Conservation (phyloP, 2,329 filamentous ascomycete species). For the Diaporthe longicolla region DNA sequence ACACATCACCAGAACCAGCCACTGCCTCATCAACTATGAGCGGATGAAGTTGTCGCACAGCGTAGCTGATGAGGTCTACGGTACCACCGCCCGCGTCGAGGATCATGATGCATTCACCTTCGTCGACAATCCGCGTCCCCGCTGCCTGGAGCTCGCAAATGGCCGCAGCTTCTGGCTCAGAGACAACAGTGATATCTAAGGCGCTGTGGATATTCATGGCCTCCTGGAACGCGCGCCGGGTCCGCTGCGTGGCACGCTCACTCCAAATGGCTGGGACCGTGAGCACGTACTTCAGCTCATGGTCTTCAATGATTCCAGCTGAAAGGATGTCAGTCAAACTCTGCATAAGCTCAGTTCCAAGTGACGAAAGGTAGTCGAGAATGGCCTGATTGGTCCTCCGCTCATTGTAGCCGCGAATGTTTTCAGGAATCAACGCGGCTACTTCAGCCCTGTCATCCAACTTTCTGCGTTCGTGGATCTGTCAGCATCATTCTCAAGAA, state of each 20-base stretch:
- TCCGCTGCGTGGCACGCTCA: slow-evolving; percentile 66
- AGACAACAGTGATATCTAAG: slow-evolving; percentile 59
- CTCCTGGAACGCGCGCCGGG: slow-evolving; percentile 59
- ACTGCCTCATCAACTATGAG: slow-evolving; percentile 64
- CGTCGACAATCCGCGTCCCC: slow-evolving; percentile 56
- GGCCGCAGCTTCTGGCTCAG: slow-evolving; percentile 68
- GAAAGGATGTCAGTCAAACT: background rate
- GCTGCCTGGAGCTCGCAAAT: slow-evolving; percentile 63
- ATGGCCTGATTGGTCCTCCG: background rate
- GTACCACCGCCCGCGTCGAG: slow-evolving; percentile 69
- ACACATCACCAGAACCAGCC: slow-evolving; percentile 63
- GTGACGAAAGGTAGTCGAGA: slow-evolving; percentile 61
- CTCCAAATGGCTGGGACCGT: slow-evolving; percentile 73
- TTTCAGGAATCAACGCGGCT: background rate
- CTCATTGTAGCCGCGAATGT: background rate
- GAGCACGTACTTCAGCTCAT: slow-evolving; percentile 61
- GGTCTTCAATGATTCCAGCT: background rate
- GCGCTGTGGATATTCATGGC: slow-evolving; percentile 51
- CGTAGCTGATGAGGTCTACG: slow-evolving; percentile 68
- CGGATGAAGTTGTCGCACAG: slow-evolving; percentile 59
- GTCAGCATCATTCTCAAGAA: background rate
- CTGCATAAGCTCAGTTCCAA: slow-evolving; percentile 60
- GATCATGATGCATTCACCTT: slow-evolving; percentile 65
- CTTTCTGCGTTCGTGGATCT: background rate
- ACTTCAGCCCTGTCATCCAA: background rate